Evolutionary conservation across 2,329 filamentous ascomycete species (phyloP).

Genomic region (Lachnellula subtilissima): DNA sequence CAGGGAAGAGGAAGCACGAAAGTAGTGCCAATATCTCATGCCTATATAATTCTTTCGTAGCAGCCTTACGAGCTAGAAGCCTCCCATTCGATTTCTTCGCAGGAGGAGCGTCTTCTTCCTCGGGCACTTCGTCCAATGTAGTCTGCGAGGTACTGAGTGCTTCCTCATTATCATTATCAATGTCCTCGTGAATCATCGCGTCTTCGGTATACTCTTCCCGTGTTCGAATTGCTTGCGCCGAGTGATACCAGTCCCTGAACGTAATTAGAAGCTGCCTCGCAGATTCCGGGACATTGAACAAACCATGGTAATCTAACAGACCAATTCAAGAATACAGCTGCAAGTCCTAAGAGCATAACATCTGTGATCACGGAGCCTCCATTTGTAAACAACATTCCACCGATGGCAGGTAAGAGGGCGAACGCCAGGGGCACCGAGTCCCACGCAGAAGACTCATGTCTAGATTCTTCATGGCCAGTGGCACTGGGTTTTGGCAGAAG

Average conservation of each 20-base stretch:
- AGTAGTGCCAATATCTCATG: conserved; percentile 72
- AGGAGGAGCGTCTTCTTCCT: conserved; percentile 17
- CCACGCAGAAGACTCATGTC: conserved; percentile 61
- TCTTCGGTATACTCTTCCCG: conserved; percentile 41
- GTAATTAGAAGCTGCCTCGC: conserved; percentile 10
- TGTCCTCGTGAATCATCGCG: conserved; percentile 37
- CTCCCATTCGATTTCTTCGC: conserved; percentile 15
- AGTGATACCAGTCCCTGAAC: conserved; percentile 66
- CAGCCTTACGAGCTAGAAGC: conserved; percentile 32
- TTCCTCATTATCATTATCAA: conserved; percentile 44
- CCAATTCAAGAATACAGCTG: conserved; percentile 87
- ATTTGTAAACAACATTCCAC: conserved; percentile 77
- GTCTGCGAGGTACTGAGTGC: conserved; percentile 22
- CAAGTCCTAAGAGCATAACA: conserved; percentile 71
- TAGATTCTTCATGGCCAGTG: conserved; percentile 31
- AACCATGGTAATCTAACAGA: conserved; percentile 87
- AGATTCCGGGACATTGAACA: conserved; percentile 23
- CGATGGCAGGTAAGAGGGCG: conserved; percentile 80
- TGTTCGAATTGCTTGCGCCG: conserved; percentile 59
- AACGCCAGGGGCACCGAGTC: conserved; percentile 78
- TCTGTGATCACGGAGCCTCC: conserved; percentile 82
- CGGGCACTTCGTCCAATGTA: conserved; percentile 26
- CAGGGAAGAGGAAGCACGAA: conserved; percentile 74
- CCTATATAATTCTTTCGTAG: conserved; percentile 60
- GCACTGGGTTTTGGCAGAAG: conserved; percentile 51